Conservation (phyloP, 257 asterid genomes). For the Nicotiana sylvestris region DNA sequence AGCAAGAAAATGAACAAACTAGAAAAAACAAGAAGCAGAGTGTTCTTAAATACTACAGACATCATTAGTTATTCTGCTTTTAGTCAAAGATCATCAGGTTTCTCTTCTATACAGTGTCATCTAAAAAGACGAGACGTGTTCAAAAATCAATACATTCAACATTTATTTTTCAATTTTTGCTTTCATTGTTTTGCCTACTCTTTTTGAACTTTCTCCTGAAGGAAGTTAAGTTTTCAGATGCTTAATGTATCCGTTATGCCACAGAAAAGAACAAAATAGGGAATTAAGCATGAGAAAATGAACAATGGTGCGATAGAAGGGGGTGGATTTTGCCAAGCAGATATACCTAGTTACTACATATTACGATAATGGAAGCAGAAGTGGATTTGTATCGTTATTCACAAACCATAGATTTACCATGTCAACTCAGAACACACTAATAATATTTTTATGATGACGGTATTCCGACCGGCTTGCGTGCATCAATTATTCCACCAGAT, state of each 20-base stretch:
- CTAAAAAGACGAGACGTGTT: background rate
- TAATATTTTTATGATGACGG: background rate
- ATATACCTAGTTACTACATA: background rate
- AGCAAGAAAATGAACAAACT: background rate
- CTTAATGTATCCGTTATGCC: background rate
- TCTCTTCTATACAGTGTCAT: background rate
- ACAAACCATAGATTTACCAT: background rate
- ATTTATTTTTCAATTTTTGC: background rate
- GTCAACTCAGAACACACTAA: background rate
- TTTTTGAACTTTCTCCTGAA: background rate
- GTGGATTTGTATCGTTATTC: background rate
- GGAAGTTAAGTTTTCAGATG: background rate
- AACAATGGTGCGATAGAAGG: background rate
- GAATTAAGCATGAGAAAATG: background rate
- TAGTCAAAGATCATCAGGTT: background rate
- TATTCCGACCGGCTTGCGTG: background rate
- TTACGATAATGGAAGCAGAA: background rate
- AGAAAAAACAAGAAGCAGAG: background rate
- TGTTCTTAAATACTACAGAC: background rate
- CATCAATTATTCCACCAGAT: background rate
- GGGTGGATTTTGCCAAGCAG: background rate
- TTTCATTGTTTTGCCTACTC: background rate
- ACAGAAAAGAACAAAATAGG: background rate
- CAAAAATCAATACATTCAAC: background rate
- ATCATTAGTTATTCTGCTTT: background rate